These are phyloP conservation scores for Colletotrichum lentis DNA, from an alignment of 2,329 filamentous ascomycete species.

Conservation along the genomic window DNA sequence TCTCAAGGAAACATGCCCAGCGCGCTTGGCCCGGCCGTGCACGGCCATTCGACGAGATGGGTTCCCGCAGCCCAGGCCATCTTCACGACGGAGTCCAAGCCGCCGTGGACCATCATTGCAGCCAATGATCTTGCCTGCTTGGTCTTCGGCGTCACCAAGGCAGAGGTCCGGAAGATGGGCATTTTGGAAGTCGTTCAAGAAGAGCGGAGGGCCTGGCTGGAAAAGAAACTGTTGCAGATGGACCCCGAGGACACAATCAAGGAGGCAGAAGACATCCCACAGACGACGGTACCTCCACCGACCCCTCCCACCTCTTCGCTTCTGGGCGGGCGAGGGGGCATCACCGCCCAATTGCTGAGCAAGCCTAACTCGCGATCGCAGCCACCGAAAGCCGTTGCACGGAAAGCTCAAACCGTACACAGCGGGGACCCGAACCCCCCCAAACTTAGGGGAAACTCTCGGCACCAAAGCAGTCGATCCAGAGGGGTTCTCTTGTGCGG, in stretches of 20 bases:
- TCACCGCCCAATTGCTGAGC: constrained; percentile 87
- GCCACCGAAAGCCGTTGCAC: constrained; percentile 62
- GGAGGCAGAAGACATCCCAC: constrained; percentile 47
- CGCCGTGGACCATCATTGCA: constrained; percentile 94
- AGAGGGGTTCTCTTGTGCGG: constrained; percentile 92
- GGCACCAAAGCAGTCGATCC: constrained; percentile 79
- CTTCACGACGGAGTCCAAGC: constrained; percentile 90
- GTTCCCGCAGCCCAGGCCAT: constrained; percentile 93
- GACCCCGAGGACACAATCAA: constrained; percentile 55
- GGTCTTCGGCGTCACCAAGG: constrained; percentile 98
- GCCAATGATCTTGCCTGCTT: constrained; percentile 96
- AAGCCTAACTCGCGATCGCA: constrained; percentile 74
- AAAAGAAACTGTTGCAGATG: constrained; percentile 78
- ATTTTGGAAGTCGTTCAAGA: constrained; percentile 94
- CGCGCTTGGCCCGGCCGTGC: constrained; percentile 68
- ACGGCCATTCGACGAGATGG: constrained; percentile 90
- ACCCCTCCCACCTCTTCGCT: constrained; percentile 58
- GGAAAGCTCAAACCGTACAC: constrained; percentile 71
- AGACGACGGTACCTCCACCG: constrained; percentile 50
- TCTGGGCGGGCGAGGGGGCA: constrained; percentile 75
- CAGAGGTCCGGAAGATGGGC: constrained; percentile 91
- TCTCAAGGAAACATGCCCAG: constrained; percentile 55
- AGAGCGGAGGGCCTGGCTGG: constrained; percentile 88
- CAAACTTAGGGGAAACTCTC: constrained; percentile 61
- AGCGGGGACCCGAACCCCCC: constrained; percentile 63